Conservation (phyloP, 305 asterid species). For the Fraxinus paxiana region DNA sequence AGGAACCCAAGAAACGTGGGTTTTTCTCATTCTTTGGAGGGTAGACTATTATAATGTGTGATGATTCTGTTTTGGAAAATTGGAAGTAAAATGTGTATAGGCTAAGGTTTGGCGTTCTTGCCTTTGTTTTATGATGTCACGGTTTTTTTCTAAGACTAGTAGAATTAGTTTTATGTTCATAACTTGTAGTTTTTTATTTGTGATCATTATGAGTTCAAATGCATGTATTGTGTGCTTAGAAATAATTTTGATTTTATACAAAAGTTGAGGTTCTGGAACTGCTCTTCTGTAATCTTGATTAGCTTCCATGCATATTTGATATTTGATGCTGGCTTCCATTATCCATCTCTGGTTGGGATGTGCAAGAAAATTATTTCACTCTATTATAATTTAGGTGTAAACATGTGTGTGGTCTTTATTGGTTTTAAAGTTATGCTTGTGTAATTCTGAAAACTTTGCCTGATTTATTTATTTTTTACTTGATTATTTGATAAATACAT, state of each 20-base stretch:
- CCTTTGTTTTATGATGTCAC: slow-evolving; percentile 24
- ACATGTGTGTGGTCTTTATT: background rate
- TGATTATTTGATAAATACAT: background rate
- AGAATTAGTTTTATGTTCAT: slow-evolving; percentile 19
- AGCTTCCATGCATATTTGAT: background rate
- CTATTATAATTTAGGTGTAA: background rate
- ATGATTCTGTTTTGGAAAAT: background rate
- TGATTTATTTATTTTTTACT: background rate
- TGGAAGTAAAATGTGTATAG: slow-evolving; percentile 38
- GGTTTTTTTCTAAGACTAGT: slow-evolving; percentile 20
- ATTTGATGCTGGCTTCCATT: background rate
- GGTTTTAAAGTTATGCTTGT: background rate
- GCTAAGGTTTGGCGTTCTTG: slow-evolving; percentile 27
- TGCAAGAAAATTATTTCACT: background rate
- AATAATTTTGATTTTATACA: background rate
- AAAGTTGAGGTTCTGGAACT: slow-evolving; percentile 2
- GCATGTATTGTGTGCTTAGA: background rate
- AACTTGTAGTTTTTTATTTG: background rate
- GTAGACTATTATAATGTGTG: slow-evolving; percentile 27
- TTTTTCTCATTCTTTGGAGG: slow-evolving; percentile 85
- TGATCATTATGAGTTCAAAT: slow-evolving; percentile 4
- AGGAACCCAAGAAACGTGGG: slow-evolving; percentile 88
- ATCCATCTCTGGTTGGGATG: background rate
- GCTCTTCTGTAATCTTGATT: slow-evolving; percentile 19
- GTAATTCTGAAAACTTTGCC: background rate